These are phyloP conservation scores for Ceratorhiza oryzae-sativae DNA, from an alignment of 1,284 basidiomycete genomes.

Conservation along the genomic window DNA sequence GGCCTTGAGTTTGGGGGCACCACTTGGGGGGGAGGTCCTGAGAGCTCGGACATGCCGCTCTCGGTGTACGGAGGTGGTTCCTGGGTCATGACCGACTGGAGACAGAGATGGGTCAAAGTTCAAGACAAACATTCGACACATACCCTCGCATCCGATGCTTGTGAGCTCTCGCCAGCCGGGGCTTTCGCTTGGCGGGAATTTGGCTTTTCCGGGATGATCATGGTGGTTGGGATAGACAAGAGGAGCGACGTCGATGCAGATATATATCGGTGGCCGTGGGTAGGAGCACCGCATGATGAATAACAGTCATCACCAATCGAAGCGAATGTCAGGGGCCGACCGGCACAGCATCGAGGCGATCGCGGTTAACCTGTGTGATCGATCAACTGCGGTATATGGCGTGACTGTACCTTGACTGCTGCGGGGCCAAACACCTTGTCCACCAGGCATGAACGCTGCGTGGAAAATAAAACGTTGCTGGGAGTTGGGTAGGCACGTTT, in stretches of 20 bases:
- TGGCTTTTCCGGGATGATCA: slow-evolving; percentile 30
- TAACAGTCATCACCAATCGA: not conserved
- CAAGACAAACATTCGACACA: not conserved
- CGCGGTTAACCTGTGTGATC: not conserved
- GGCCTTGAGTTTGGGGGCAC: not conserved
- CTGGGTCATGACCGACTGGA: slow-evolving; percentile 16
- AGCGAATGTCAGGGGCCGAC: no score
- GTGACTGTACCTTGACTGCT: no score
- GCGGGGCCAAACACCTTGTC: no score
- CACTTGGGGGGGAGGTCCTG: not conserved
- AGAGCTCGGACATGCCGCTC: not conserved
- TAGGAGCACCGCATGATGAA: not conserved
- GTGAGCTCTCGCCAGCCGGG: not conserved
- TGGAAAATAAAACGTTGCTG: no score
- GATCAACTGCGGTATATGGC: slow-evolving; percentile 2
- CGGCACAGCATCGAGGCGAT: slow-evolving; percentile 3
- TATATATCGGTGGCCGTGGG: not conserved
- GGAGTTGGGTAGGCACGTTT: no score
- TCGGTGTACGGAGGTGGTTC: slow-evolving; percentile 31
- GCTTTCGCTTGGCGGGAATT: not conserved
- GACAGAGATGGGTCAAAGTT: not conserved
- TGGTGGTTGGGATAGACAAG: not conserved
- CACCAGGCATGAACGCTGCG: no score
- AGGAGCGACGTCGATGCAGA: not conserved
- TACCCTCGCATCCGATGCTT: slow-evolving; percentile 14